Evolutionary conservation across 305 asterid species (phyloP).

Genomic region (Galium porrigens): DNA sequence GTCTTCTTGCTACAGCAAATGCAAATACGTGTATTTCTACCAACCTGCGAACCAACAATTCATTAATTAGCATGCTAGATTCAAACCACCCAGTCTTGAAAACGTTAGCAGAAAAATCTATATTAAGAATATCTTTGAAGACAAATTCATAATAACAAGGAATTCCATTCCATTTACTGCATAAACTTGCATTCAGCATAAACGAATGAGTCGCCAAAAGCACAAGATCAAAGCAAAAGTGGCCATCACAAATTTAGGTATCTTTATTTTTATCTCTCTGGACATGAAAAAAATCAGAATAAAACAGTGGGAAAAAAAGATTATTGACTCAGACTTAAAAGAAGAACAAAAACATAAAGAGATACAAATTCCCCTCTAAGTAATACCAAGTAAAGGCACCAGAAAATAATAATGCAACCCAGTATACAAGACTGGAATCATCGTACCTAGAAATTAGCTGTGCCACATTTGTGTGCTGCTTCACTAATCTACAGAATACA

Average conservation of each 20-base stretch:
- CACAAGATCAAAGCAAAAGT: not conserved
- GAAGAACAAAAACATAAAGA: not conserved
- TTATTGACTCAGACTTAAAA: not conserved
- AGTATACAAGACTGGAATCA: conserved; percentile 12
- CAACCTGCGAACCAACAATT: conserved; percentile 47
- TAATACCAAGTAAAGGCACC: not conserved
- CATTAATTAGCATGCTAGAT: conserved; percentile 16
- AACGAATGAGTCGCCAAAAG: not conserved
- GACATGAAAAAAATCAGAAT: not conserved
- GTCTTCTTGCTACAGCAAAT: conserved; percentile 96
- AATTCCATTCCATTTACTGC: not conserved
- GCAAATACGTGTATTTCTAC: conserved; percentile 96
- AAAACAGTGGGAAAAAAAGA: not conserved
- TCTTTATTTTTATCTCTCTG: not conserved
- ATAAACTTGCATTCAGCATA: not conserved
- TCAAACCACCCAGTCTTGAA: not conserved
- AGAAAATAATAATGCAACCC: not conserved
- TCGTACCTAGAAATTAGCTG: conserved; percentile 75
- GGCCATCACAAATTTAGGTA: not conserved
- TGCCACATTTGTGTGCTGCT: conserved; percentile 70
- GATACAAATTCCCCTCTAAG: not conserved
- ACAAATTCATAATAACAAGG: not conserved
- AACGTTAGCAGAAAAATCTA: not conserved
- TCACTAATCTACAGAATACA: conserved; percentile 86
- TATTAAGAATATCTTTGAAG: not conserved